phyloP scores from a whole-genome alignment of 306 rosid genomes.

The Cercis canadensis region DNA sequence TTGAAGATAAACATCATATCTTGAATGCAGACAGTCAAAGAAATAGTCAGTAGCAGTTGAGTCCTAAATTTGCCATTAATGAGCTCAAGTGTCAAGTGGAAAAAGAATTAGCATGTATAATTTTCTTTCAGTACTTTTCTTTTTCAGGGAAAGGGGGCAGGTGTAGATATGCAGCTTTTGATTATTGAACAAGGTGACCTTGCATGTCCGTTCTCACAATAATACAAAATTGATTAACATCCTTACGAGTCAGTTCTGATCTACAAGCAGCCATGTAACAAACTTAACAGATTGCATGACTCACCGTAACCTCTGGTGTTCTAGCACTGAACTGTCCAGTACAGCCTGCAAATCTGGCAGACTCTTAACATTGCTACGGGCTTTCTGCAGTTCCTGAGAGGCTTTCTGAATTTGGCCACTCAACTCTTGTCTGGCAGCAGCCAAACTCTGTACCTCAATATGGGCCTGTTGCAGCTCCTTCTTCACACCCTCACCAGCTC shows the following conservation, averaged over 20 bases:
- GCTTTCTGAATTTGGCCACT: conserved; percentile 57
- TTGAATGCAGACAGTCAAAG: conserved; percentile 23
- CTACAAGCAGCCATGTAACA: conserved; percentile 31
- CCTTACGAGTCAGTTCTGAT: conserved; percentile 13
- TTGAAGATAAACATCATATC: conserved; percentile 27
- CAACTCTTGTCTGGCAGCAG: conserved; percentile 64
- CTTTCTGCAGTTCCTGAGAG: conserved; percentile 63
- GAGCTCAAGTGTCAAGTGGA: not conserved
- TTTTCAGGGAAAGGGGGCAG: not conserved
- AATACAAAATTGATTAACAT: conserved; percentile 1
- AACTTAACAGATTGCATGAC: conserved; percentile 38
- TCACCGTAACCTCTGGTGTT: conserved; percentile 73
- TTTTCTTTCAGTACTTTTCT: not conserved
- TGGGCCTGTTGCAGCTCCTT: conserved; percentile 71
- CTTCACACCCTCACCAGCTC: conserved; percentile 69
- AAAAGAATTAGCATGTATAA: conserved; percentile 10
- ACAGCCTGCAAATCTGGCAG: conserved; percentile 67
- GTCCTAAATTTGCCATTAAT: conserved; percentile 20
- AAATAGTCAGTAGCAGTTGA: conserved; percentile 1
- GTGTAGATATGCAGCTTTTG: not conserved
- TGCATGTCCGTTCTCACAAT: conserved; percentile 12
- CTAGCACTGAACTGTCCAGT: conserved; percentile 69
- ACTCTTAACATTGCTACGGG: conserved; percentile 48
- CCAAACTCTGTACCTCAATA: conserved; percentile 72
- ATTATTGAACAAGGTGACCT: conserved; percentile 2